Evolutionary conservation across 768 basidiomycete genomes (phyloP).

Genomic region (Russula earlei): DNA sequence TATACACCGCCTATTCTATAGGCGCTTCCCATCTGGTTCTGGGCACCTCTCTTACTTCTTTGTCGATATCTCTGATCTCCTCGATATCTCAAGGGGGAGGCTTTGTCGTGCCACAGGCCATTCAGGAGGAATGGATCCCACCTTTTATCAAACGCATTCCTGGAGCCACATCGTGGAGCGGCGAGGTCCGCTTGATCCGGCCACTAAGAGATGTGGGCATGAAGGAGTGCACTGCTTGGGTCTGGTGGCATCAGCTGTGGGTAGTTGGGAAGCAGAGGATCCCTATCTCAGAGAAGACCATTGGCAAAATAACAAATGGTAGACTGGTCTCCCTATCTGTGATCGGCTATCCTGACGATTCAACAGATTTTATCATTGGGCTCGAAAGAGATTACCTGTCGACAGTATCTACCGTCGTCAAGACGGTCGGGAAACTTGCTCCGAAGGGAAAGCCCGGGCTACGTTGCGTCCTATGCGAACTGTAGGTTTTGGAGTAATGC

Average conservation of each 20-base stretch:
- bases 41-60: constrained; percentile 69
- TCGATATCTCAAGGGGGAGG: constrained; percentile 71
- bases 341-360: not conserved
- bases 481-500: constrained; percentile 30
- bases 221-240: constrained; percentile 74
- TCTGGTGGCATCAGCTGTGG: constrained; percentile 57
- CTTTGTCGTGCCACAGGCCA: constrained; percentile 56
- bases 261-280: constrained; percentile 42
- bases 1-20: constrained; percentile 51
- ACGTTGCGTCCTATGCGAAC: constrained; percentile 54
- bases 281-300: constrained; percentile 44
- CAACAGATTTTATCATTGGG: constrained; percentile 66
- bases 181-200: constrained; percentile 43
- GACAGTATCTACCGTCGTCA: constrained; percentile 74
- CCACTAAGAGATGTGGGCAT: constrained; percentile 65
- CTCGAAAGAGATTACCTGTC: constrained; percentile 79
- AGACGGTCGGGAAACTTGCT: constrained; percentile 69
- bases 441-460: constrained; percentile 47
- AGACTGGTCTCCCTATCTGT: not conserved
- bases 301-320: constrained; percentile 65
- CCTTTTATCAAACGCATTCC: constrained; percentile 9
- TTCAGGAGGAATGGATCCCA: constrained; percentile 60
- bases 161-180: constrained; percentile 8
- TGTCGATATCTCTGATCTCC: constrained; percentile 67
- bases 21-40: constrained; percentile 68